phyloP scores from a whole-genome alignment of 2,329 filamentous ascomycete genomes.

The Colletotrichum aenigma region DNA sequence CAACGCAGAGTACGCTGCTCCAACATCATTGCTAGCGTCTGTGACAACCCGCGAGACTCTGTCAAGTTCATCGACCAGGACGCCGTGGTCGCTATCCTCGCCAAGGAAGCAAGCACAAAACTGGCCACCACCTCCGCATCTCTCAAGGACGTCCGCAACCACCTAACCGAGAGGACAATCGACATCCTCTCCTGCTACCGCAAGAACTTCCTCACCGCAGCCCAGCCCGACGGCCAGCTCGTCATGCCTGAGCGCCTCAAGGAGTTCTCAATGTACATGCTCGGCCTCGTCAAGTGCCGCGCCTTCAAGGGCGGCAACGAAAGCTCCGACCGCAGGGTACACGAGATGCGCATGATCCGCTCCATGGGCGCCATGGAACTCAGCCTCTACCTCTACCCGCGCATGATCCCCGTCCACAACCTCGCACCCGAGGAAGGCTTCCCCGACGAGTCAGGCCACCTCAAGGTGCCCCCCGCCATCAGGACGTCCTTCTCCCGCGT shows the following conservation, averaged over 20 bases:
- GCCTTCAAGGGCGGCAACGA: conserved; percentile 94
- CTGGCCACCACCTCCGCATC: conserved; percentile 71
- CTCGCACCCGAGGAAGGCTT: conserved; percentile 89
- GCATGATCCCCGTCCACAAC: conserved; percentile 91
- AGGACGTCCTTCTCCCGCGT: conserved; percentile 87
- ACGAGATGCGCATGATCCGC: conserved; percentile 89
- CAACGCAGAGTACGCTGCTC: conserved; percentile 90
- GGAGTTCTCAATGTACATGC: conserved; percentile 95
- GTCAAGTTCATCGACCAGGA: conserved; percentile 98
- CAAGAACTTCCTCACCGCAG: conserved; percentile 84
- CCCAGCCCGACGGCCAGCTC: conserved; percentile 88
- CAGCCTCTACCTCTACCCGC: conserved; percentile 91
- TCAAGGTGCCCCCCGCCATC: conserved; percentile 80
- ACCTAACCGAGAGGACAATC: conserved; percentile 87
- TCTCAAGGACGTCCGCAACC: conserved; percentile 84
- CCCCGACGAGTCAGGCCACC: conserved; percentile 86
- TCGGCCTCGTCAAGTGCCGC: conserved; percentile 86
- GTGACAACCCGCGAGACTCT: conserved; percentile 79
- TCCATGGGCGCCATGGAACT: conserved; percentile 87
- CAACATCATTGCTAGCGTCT: conserved; percentile 92
- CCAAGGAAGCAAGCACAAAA: conserved; percentile 92
- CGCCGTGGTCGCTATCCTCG: conserved; percentile 84
- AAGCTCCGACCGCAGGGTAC: conserved; percentile 85
- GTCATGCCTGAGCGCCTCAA: conserved; percentile 96
- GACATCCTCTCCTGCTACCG: conserved; percentile 92